Conservation (phyloP, 1,139 yeast genomes). For the Hyphopichia pseudoburtonii region DNA sequence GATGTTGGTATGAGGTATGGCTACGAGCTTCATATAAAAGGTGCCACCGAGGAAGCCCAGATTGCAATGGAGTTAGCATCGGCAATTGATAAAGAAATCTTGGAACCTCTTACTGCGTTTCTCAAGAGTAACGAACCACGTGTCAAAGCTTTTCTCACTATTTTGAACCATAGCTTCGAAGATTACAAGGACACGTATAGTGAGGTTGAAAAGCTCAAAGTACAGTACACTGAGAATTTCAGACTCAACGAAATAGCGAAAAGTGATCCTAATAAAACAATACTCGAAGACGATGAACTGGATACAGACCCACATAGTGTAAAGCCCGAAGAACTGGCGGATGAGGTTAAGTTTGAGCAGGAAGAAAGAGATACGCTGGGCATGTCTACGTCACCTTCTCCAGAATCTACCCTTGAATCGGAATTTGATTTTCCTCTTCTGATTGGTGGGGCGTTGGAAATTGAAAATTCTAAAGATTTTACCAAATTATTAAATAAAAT, state of each 20-base stretch:
- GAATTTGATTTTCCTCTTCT: slow-evolving; percentile 33
- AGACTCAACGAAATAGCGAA: slow-evolving; percentile 17
- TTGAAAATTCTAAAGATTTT: slow-evolving; percentile 21
- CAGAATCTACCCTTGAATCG: slow-evolving; percentile 4
- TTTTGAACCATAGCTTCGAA: slow-evolving; percentile 24
- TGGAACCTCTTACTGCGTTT: slow-evolving; percentile 36
- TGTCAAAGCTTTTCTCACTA: slow-evolving; percentile 23
- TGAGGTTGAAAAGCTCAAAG: slow-evolving; percentile 29
- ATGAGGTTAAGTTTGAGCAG: background rate
- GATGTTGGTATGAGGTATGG: slow-evolving; percentile 4
- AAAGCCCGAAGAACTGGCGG: background rate
- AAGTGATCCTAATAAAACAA: slow-evolving; percentile 4
- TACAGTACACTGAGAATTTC: slow-evolving; percentile 31
- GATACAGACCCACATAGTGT: slow-evolving; percentile 5
- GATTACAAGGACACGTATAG: slow-evolving; percentile 28
- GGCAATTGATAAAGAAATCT: slow-evolving; percentile 35
- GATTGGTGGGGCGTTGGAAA: slow-evolving; percentile 25
- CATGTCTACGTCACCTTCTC: background rate
- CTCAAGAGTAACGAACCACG: slow-evolving; percentile 40
- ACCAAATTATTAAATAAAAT: slow-evolving; percentile 23
- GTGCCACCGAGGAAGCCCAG: slow-evolving; percentile 24
- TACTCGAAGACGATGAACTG: slow-evolving; percentile 10
- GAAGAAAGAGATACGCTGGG: background rate
- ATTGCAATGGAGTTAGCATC: slow-evolving; percentile 29
- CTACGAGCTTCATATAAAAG: slow-evolving; percentile 13